Base-by-base conservation (phyloP, 805 yeast genomes). In the Yamadazyma kitorensis region DNA sequence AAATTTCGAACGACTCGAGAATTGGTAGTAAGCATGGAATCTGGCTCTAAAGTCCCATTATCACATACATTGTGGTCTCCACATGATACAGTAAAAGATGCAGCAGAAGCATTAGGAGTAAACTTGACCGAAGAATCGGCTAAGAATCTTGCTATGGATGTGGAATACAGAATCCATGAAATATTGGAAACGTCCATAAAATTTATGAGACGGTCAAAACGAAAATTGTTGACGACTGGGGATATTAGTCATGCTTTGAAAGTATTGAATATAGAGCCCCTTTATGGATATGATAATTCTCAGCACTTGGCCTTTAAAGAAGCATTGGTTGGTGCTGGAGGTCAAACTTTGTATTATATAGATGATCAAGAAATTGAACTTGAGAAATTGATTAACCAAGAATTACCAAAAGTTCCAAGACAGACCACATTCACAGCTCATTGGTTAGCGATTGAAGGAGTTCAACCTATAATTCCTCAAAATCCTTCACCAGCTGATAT, bases 381-480 rank as follows among this genome's bases (percentile, higher is more conserved):
- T 52, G 98, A 94, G 55, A 86, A 86, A 51, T 68, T 94, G 37
- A 85, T 93, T 47, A 91, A 93, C 55, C 91, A 84, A 55, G 97
- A 96, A 20, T 67, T 93, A 40, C 99, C 99, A 5, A 86, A 83
- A 50, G 95, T 94, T 3, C 98, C 99, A 4, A 74, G 98, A 39
- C 80, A 82, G 40, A 82, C 95, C 2, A 82, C 96, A 0, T 89
- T 86, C 57, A 88, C 98, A 0, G 95, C 97, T 5, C 95, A 85
- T 56, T 91, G 98, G 98, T 70, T 94, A 20, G 98, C 98, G 0
- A 86, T 93, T 34, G 99, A 93, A 60, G 99, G 99, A 38, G 95
- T 93, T 6, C 99, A 93, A 55, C 98, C 99, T 1, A 82, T 93
- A 20, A 91, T 93, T 36, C 95, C 97, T 2, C 98, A 94, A 61